These are phyloP conservation scores for Fusarium chuoi DNA, from an alignment of 2,329 filamentous ascomycete genomes.

Conservation along the genomic window DNA sequence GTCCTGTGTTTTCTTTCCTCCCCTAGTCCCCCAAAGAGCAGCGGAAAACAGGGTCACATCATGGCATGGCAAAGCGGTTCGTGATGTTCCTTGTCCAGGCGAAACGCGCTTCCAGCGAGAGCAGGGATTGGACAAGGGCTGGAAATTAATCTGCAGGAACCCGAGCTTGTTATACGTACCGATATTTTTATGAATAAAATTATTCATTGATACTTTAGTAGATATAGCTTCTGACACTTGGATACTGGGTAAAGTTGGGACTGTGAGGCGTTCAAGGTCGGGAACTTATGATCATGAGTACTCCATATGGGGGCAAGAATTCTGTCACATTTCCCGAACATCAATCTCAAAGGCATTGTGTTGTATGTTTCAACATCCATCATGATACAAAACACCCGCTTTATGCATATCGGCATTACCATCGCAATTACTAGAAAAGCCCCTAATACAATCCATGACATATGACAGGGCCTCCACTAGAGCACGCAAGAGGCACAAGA, in stretches of 20 bases:
- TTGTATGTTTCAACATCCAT: constrained; percentile 3
- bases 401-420: constrained; percentile 11
- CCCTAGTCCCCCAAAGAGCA: not conserved
- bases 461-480: constrained; percentile 15
- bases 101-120: constrained; percentile 34
- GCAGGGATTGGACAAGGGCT: constrained; percentile 36
- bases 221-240: not conserved
- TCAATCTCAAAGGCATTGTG: constrained; percentile 6
- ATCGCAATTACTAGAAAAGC: not conserved
- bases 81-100: constrained; percentile 18
- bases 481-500: constrained; percentile 31
- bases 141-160: constrained; percentile 45
- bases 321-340: not conserved
- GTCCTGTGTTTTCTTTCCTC: too few relatives aligned
- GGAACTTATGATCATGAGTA: not conserved
- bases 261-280: not conserved
- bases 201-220: not conserved
- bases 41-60: constrained; percentile 4
- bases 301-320: not conserved
- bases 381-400: not conserved
- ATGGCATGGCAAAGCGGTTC: constrained; percentile 14
- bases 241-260: not conserved
- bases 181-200: constrained; percentile 14
- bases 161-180: constrained; percentile 13
- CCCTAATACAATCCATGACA: not conserved